Conservation (phyloP, 1,139 yeast species). For the Yamadazyma aaseri region DNA sequence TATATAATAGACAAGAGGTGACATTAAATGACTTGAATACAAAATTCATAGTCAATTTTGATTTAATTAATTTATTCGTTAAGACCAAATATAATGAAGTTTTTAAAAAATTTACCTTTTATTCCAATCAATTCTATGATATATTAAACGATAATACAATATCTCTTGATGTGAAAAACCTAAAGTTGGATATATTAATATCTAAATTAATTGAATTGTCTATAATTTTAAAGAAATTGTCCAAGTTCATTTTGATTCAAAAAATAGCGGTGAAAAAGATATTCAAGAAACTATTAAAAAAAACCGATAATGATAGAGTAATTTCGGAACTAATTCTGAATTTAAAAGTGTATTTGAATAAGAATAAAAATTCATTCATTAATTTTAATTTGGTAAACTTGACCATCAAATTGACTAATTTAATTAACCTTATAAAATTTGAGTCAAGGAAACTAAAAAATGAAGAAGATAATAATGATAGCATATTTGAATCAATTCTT, state of each 20-base stretch:
- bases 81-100: slow-evolving; percentile 66
- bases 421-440: slow-evolving; percentile 22
- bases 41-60: slow-evolving; percentile 48
- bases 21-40: slow-evolving; percentile 23
- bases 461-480: slow-evolving; percentile 1
- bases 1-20: slow-evolving; percentile 5
- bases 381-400: slow-evolving; percentile 63
- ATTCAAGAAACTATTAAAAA: slow-evolving; percentile 73
- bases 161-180: slow-evolving; percentile 11
- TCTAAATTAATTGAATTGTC: slow-evolving; percentile 48
- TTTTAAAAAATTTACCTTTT: slow-evolving; percentile 27
- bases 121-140: slow-evolving; percentile 18
- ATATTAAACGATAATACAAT: slow-evolving; percentile 8
- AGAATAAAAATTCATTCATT: slow-evolving; percentile 54
- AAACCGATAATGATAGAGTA: slow-evolving; percentile 38
- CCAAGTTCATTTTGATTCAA: slow-evolving; percentile 76
- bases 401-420: slow-evolving; percentile 32
- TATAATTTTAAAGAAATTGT: slow-evolving; percentile 62
- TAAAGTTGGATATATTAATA: slow-evolving; percentile 28
- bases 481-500: background rate
- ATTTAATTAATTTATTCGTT: slow-evolving; percentile 58
- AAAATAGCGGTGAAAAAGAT: slow-evolving; percentile 79
- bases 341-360: slow-evolving; percentile 34
- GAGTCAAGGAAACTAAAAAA: slow-evolving; percentile 15
- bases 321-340: slow-evolving; percentile 41